A percentile compares a stretch with the other conserved stretches of the same genome.
Conservation (phyloP, 1,284 basidiomycete genomes). For the Trametes polyzona region DNA sequence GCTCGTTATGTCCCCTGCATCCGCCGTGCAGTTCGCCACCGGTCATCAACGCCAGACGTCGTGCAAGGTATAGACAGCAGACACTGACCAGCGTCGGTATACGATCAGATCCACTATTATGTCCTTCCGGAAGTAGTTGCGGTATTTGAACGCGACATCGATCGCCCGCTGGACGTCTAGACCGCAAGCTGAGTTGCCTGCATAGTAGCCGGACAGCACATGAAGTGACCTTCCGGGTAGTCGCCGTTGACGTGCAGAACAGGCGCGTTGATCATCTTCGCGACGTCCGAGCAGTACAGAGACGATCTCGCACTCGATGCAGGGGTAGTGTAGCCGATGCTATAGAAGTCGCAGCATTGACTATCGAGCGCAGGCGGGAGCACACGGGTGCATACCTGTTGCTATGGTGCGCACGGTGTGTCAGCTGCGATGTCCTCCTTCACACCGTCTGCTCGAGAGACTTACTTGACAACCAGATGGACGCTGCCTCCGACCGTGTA, state of each 20-base stretch:
- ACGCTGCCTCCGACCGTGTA: constrained; percentile 89
- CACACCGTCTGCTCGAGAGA: not conserved
- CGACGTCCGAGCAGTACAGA: constrained; percentile 87
- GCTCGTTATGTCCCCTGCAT: constrained; percentile 81
- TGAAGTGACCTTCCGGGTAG: constrained; percentile 73
- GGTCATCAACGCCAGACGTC: constrained; percentile 2
- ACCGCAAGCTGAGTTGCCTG: constrained; percentile 1
- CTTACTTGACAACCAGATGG: constrained; percentile 90
- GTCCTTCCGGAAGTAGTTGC: constrained; percentile 85
- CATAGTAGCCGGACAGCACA: not conserved
- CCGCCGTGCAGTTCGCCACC: too few species aligned
- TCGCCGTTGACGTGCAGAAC: constrained; percentile 94
- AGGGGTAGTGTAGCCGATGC: constrained; percentile 90
- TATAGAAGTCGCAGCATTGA: constrained; percentile 38
- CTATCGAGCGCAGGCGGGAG: not conserved
- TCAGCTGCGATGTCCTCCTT: not conserved
- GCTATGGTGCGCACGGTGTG: constrained; percentile 35
- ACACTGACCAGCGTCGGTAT: constrained; percentile 76
- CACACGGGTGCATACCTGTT: constrained; percentile 46
- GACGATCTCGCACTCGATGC: constrained; percentile 83
- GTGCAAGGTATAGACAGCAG: not conserved
- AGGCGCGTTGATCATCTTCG: constrained; percentile 88
- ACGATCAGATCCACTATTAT: constrained; percentile 88
- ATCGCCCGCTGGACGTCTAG: constrained; percentile 79
- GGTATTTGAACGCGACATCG: constrained; percentile 81